A percentile compares a stretch with the other conserved stretches of the same genome.
Conservation (phyloP, 495 filamentous ascomycete species). For the Sphaerosporella brunnea region DNA sequence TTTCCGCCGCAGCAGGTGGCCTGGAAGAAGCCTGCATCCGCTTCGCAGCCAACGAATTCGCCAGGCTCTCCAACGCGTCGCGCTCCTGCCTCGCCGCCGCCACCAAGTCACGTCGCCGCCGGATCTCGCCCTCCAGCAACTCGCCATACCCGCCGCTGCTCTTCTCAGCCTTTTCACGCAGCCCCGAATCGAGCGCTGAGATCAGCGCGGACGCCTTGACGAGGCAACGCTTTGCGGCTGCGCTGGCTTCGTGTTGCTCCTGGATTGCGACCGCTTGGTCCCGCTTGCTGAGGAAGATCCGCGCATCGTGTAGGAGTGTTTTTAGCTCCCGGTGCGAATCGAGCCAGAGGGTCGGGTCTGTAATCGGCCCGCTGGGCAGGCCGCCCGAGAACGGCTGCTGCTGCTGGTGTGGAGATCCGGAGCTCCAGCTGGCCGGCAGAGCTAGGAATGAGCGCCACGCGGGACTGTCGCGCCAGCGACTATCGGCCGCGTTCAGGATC, state of each 20-base stretch:
- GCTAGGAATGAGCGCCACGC: slow-evolving; percentile 79
- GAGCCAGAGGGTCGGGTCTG: slow-evolving; percentile 69
- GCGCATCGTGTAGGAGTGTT: slow-evolving; percentile 58
- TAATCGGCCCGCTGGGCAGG: slow-evolving; percentile 35
- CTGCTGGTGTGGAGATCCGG: slow-evolving; percentile 24
- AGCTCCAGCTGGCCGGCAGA: slow-evolving; percentile 40
- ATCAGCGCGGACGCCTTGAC: slow-evolving; percentile 56
- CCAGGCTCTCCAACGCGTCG: slow-evolving; percentile 67
- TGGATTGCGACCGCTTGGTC: slow-evolving; percentile 43
- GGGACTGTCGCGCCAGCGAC: slow-evolving; percentile 66
- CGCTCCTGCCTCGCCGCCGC: slow-evolving; percentile 61
- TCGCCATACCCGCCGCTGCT: slow-evolving; percentile 26
- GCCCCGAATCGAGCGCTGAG: slow-evolving; percentile 47
- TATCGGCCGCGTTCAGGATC: slow-evolving; percentile 58
- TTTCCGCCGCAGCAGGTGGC: slow-evolving; percentile 38
- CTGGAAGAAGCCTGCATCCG: slow-evolving; percentile 25
- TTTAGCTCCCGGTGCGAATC: slow-evolving; percentile 77
- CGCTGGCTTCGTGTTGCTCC: slow-evolving; percentile 56
- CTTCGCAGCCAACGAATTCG: slow-evolving; percentile 35
- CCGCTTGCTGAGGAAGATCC: slow-evolving; percentile 22
- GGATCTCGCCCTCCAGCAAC: slow-evolving; percentile 77
- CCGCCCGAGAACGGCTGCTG: neutral
- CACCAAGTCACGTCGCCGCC: slow-evolving; percentile 62
- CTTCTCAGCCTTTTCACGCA: slow-evolving; percentile 32
- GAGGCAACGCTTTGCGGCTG: slow-evolving; percentile 63